Evolutionary conservation across 2,329 filamentous ascomycete genomes (phyloP).

Genomic region (Claviceps maximensis): DNA sequence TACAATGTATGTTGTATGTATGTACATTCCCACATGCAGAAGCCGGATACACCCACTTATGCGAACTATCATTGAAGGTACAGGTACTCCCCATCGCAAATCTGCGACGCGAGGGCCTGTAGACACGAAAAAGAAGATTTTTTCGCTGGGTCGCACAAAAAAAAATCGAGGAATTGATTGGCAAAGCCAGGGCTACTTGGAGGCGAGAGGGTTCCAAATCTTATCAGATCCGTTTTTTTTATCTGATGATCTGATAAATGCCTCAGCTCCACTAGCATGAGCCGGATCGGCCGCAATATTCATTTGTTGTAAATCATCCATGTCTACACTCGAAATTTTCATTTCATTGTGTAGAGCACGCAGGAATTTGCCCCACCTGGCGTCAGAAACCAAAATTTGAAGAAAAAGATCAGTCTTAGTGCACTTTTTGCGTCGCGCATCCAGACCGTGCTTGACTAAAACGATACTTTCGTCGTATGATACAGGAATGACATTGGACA

Average conservation of each 20-base stretch:
- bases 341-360: background rate
- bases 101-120: too few species aligned
- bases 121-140: background rate
- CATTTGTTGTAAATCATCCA: background rate
- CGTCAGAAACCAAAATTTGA: background rate
- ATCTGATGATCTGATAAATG: slow-evolving; percentile 44
- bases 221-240: slow-evolving; percentile 29
- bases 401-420: background rate
- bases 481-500: background rate
- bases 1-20: too few species aligned
- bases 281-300: background rate
- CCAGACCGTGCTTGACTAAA: background rate
- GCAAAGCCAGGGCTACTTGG: background rate
- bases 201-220: slow-evolving; percentile 12
- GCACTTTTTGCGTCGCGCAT: background rate
- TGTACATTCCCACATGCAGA: too few species aligned
- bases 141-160: background rate
- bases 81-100: background rate
- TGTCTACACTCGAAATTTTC: background rate
- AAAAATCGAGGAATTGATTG: background rate
- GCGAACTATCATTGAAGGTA: background rate
- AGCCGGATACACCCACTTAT: background rate
- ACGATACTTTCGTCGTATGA: background rate
- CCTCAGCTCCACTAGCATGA: slow-evolving; percentile 22
- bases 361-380: background rate